Evolutionary conservation across 164 flowering plant species (phyloP).

Genomic region (Santalum album): DNA sequence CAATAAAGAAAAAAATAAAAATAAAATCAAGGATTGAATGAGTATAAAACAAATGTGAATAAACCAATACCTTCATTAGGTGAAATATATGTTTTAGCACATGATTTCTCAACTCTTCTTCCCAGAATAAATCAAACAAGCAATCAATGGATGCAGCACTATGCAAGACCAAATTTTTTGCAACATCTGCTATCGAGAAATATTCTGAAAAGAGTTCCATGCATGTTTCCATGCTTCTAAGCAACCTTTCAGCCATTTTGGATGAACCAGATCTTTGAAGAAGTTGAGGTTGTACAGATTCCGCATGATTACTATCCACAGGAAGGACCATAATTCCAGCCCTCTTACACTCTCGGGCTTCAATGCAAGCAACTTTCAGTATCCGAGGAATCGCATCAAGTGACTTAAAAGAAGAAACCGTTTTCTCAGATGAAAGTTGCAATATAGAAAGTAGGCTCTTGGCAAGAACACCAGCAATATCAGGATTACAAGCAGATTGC

Average conservation of each 20-base stretch:
- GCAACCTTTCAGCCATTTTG: slow-evolving; percentile 29
- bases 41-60: slow-evolving; percentile 1
- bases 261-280: slow-evolving; percentile 15
- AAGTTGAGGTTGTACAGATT: slow-evolving; percentile 14
- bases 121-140: slow-evolving; percentile 92
- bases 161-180: slow-evolving; percentile 46
- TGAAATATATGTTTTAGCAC: slow-evolving; percentile 57
- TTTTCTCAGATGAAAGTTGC: slow-evolving; percentile 69
- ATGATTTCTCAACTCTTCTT: slow-evolving; percentile 45
- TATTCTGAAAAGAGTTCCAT: slow-evolving; percentile 55
- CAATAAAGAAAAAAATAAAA: not conserved
- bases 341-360: slow-evolving; percentile 59
- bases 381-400: slow-evolving; percentile 68
- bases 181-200: slow-evolving; percentile 58
- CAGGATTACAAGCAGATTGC: slow-evolving; percentile 72
- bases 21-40: no score
- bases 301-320: slow-evolving; percentile 15
- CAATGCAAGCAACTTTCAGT: slow-evolving; percentile 75
- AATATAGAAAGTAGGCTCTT: slow-evolving; percentile 63
- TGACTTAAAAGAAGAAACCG: slow-evolving; percentile 65
- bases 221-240: slow-evolving; percentile 47
- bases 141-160: slow-evolving; percentile 58
- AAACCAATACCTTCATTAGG: slow-evolving; percentile 72
- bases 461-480: slow-evolving; percentile 47
- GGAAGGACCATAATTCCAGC: slow-evolving; percentile 14